Evolutionary conservation across 148 eudicot species (phyloP).

Genomic region (Rhododendron kiyosumense): DNA sequence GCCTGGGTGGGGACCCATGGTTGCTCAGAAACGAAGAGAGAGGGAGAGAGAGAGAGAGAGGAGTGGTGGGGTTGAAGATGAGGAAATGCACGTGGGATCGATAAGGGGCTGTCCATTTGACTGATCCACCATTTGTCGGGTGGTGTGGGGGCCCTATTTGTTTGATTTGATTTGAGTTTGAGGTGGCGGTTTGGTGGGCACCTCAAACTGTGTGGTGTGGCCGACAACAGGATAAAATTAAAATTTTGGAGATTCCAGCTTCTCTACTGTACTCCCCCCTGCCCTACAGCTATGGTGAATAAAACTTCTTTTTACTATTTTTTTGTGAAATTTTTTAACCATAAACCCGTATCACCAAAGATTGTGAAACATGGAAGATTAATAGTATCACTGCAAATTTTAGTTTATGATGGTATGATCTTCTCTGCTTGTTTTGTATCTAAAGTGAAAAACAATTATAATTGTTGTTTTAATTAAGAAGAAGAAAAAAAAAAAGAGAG

Average conservation of each 20-base stretch:
- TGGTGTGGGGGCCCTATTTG: neutral
- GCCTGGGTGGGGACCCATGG: neutral
- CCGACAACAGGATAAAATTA: constrained; percentile 4
- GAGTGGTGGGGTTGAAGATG: constrained; percentile 4
- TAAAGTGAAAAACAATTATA: neutral
- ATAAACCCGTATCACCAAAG: neutral
- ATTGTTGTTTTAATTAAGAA: neutral
- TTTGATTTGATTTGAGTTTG: neutral
- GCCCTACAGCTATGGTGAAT: neutral
- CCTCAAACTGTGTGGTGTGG: neutral
- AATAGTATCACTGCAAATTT: neutral
- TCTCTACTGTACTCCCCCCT: neutral
- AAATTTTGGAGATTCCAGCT: neutral
- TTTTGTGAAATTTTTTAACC: neutral
- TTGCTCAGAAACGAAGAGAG: neutral
- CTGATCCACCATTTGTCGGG: constrained; percentile 1
- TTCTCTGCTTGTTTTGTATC: neutral
- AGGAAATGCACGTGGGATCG: constrained; percentile 1
- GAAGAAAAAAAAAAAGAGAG: no score
- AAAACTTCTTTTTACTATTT: neutral
- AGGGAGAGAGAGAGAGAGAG: neutral
- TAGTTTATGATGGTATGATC: neutral
- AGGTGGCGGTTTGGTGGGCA: neutral
- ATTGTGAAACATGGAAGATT: neutral
- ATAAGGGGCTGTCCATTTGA: constrained; percentile 6